These are phyloP conservation scores for Xenoacremonium recifei DNA, from an alignment of 2,329 filamentous ascomycete genomes.

Conservation along the genomic window DNA sequence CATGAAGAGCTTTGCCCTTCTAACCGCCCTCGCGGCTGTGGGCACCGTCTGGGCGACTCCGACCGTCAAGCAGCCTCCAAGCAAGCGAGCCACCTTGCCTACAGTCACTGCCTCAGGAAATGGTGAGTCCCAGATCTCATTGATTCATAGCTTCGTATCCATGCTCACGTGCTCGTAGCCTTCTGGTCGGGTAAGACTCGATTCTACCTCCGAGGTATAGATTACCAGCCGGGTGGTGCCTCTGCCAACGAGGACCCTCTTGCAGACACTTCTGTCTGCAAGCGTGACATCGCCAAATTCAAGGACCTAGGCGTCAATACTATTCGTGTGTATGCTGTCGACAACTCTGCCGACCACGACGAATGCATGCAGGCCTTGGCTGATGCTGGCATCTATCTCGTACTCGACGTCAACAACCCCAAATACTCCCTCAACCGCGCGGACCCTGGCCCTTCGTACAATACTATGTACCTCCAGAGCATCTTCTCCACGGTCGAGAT, in stretches of 20 bases:
- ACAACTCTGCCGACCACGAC: constrained; percentile 80
- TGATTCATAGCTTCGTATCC: neutral
- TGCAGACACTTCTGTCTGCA: constrained; percentile 66
- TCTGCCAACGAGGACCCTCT: constrained; percentile 68
- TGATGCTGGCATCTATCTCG: constrained; percentile 87
- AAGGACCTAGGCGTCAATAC: constrained; percentile 86
- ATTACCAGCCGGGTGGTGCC: constrained; percentile 63
- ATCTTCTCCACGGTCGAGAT: constrained; percentile 86
- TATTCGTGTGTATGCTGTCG: constrained; percentile 87
- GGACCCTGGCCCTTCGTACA: constrained; percentile 78
- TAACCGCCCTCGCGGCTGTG: constrained; percentile 48
- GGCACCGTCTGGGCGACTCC: constrained; percentile 46
- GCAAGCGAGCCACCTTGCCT: constrained; percentile 50
- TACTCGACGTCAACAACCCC: constrained; percentile 88
- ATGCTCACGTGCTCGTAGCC: constrained; percentile 34
- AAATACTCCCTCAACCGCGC: constrained; percentile 83
- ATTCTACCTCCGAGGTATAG: constrained; percentile 60
- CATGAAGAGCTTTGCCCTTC: constrained; percentile 50
- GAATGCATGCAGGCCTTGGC: constrained; percentile 80
- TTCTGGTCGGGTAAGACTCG: constrained; percentile 53
- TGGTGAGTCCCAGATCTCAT: constrained; percentile 38
- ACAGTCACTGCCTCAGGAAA: constrained; percentile 55
- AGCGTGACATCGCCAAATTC: constrained; percentile 79
- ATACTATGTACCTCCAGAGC: constrained; percentile 77
- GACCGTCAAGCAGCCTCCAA: constrained; percentile 49